Conservation (phyloP, 257 asterid genomes). For the Primulina huaijiensis region DNA sequence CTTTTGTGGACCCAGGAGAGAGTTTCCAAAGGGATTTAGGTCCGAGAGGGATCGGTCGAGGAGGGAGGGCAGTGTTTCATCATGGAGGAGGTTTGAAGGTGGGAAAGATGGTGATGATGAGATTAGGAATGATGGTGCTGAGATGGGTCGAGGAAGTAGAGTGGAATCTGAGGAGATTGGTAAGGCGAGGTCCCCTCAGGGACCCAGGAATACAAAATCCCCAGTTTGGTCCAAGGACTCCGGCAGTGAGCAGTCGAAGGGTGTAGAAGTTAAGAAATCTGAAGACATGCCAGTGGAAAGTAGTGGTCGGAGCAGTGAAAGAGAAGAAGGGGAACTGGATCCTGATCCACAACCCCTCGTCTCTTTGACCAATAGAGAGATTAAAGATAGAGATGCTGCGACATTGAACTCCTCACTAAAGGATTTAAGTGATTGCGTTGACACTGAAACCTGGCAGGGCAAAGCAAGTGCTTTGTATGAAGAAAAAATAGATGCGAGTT, state of each 20-base stretch:
- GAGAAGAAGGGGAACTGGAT: conserved; percentile 95
- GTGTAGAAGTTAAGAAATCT: conserved; percentile 63
- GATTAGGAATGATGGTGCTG: conserved; percentile 46
- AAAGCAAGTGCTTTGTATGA: conserved; percentile 25
- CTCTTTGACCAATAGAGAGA: conserved; percentile 34
- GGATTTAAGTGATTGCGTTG: conserved; percentile 34
- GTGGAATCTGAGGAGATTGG: conserved; percentile 53
- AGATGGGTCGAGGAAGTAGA: conserved; percentile 51
- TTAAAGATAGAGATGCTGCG: conserved; percentile 43
- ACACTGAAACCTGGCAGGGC: conserved; percentile 31
- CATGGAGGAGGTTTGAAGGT: conserved; percentile 80
- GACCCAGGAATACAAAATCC: conserved; percentile 58
- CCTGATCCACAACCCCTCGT: conserved; percentile 69
- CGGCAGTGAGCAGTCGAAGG: conserved; percentile 85
- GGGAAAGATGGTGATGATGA: conserved; percentile 80
- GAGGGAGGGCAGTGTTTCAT: conserved; percentile 73
- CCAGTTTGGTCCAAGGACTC: conserved; percentile 97
- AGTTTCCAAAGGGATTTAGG: conserved; percentile 90
- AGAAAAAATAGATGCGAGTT: conserved; percentile 36
- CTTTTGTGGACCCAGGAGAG: conserved; percentile 82
- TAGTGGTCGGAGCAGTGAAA: conserved; percentile 66
- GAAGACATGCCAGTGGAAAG: conserved; percentile 67
- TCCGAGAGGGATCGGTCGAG: conserved; percentile 93
- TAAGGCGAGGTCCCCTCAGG: conserved; percentile 63
- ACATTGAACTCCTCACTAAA: conserved; percentile 35